A percentile compares a stretch with the other conserved stretches of the same genome.
Conservation (phyloP, 805 yeast species). For the Clavispora santaluciae region DNA sequence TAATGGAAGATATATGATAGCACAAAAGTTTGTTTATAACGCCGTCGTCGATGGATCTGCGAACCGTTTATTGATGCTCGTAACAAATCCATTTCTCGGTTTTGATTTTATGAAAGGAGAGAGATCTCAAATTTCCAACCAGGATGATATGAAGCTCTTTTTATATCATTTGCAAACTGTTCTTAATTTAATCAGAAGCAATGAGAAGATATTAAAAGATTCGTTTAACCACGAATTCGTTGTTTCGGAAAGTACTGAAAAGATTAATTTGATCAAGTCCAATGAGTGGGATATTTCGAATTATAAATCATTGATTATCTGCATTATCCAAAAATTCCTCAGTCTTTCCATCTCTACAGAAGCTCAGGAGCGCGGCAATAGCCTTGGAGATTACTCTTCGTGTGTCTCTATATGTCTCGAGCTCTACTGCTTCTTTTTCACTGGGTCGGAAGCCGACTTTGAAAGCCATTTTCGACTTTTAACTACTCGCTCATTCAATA, state of each 20-base stretch:
- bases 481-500: constrained; percentile 31
- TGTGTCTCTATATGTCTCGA: constrained; percentile 39
- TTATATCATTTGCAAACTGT: constrained; percentile 57
- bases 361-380: constrained; percentile 16
- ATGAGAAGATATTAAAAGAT: constrained; percentile 39
- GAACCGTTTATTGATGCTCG: constrained; percentile 56
- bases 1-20: constrained; percentile 38
- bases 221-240: constrained; percentile 56
- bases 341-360: constrained; percentile 18
- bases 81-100: constrained; percentile 49
- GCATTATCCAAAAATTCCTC: constrained; percentile 45
- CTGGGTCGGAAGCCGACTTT: constrained; percentile 56
- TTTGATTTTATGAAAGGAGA: constrained; percentile 31
- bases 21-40: constrained; percentile 46
- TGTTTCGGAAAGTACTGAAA: constrained; percentile 44
- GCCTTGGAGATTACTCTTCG: constrained; percentile 17
- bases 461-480: constrained; percentile 38
- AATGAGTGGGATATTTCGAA: constrained; percentile 52
- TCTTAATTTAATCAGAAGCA: constrained; percentile 46
- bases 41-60: constrained; percentile 49
- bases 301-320: constrained; percentile 52
- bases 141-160: constrained; percentile 61
- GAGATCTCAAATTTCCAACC: constrained; percentile 22
- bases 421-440: constrained; percentile 40
- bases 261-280: constrained; percentile 35